Evolutionary conservation across 2,329 filamentous ascomycete species (phyloP).

Genomic region (Acrodontium crateriforme): DNA sequence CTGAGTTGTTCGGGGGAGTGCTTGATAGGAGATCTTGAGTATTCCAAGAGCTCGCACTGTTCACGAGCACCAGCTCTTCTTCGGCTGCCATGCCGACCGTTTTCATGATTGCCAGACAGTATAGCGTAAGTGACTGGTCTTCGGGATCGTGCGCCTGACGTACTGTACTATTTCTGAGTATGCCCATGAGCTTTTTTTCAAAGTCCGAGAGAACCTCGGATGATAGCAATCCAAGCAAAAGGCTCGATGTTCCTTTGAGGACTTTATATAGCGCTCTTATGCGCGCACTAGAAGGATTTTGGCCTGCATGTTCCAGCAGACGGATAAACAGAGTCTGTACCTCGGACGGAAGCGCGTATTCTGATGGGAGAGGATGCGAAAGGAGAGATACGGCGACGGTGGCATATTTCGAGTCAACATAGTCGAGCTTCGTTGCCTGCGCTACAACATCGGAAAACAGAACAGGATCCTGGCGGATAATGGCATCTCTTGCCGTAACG

Average conservation of each 20-base stretch:
- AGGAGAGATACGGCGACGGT: constrained; percentile 16
- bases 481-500: constrained; percentile 15
- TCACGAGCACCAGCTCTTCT: constrained; percentile 8
- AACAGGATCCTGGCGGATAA: constrained; percentile 18
- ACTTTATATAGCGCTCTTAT: constrained; percentile 21
- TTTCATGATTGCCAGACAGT: constrained; percentile 25
- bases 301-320: constrained; percentile 17
- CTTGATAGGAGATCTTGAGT: constrained; percentile 19
- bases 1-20: constrained; percentile 9
- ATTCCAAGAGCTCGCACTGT: constrained; percentile 14
- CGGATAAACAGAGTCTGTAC: constrained; percentile 20
- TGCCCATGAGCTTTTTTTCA: constrained; percentile 19
- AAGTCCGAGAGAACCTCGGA: constrained; percentile 14
- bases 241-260: constrained; percentile 18
- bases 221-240: constrained; percentile 18
- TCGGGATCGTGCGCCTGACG: constrained; percentile 6
- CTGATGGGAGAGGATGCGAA: constrained; percentile 15
- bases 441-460: constrained; percentile 16
- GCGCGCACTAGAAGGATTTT: constrained; percentile 11
- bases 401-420: constrained; percentile 9
- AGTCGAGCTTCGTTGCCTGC: constrained; percentile 13
- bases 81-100: constrained; percentile 13
- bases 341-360: constrained; percentile 18
- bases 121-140: constrained; percentile 20
- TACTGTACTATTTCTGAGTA: constrained; percentile 15